phyloP scores from a whole-genome alignment of 2,329 filamentous ascomycete genomes.

The Aureobasidium sp. region DNA sequence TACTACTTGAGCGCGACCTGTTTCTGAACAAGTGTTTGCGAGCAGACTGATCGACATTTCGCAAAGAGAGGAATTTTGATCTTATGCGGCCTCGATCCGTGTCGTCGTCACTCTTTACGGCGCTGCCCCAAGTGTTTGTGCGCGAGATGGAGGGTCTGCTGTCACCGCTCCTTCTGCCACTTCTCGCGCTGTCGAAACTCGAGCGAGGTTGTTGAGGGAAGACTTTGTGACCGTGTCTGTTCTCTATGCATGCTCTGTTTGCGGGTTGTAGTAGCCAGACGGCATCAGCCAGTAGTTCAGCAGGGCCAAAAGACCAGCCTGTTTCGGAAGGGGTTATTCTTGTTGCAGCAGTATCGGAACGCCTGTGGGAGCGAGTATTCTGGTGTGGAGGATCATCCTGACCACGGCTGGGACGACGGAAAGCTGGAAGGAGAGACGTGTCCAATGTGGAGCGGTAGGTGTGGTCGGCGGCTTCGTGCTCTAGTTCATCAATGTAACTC shows the following conservation, averaged over 20 bases:
- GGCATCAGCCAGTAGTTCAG: slow-evolving; percentile 80
- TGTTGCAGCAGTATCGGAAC: slow-evolving; percentile 37
- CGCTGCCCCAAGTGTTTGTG: slow-evolving; percentile 8
- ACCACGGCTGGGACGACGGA: slow-evolving; percentile 5
- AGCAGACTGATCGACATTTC: slow-evolving; percentile 15
- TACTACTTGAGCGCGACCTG: slow-evolving; percentile 19
- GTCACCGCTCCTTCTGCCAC: not conserved
- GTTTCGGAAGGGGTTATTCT: slow-evolving; percentile 67
- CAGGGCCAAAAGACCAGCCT: slow-evolving; percentile 78
- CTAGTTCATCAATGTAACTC: slow-evolving; percentile 68
- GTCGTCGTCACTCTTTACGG: slow-evolving; percentile 10
- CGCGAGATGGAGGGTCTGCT: not conserved
- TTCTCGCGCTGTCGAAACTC: slow-evolving; percentile 19
- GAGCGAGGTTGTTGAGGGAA: slow-evolving; percentile 43
- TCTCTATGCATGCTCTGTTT: slow-evolving; percentile 75
- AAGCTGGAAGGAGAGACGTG: slow-evolving; percentile 24
- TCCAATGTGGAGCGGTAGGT: slow-evolving; percentile 33
- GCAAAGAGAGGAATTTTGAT: slow-evolving; percentile 18
- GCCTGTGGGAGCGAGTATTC: slow-evolving; percentile 22
- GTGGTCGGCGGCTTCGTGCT: slow-evolving; percentile 36
- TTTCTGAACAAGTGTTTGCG: slow-evolving; percentile 15
- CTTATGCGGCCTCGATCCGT: slow-evolving; percentile 15
- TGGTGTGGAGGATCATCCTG: slow-evolving; percentile 22
- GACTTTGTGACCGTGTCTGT: slow-evolving; percentile 67
- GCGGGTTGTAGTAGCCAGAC: slow-evolving; percentile 81